phyloP scores from a whole-genome alignment of 306 rosid species.

The Dryas drummondii region DNA sequence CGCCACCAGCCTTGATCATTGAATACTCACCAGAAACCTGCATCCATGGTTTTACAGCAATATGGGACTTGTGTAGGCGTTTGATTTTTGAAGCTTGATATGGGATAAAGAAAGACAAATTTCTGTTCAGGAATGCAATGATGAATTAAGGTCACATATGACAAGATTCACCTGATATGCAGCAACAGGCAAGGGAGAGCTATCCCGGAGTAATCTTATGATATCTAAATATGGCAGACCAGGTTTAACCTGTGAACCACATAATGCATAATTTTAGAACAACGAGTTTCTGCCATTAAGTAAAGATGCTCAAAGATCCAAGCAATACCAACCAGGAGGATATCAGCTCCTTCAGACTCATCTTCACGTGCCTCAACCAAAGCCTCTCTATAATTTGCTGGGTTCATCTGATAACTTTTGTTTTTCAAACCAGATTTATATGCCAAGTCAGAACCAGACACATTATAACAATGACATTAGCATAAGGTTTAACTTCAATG shows the following conservation, averaged over 20 bases:
- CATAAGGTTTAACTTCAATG: constrained; percentile 14
- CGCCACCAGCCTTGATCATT: constrained; percentile 89
- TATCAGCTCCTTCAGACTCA: constrained; percentile 94
- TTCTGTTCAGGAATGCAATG: not conserved
- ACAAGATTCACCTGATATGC: constrained; percentile 78
- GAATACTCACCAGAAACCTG: constrained; percentile 99
- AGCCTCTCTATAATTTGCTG: constrained; percentile 95
- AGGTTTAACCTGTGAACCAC: constrained; percentile 76
- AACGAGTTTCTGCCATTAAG: constrained; percentile 12
- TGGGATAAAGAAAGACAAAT: not conserved
- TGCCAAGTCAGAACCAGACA: constrained; percentile 31
- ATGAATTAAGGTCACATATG: not conserved
- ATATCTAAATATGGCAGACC: constrained; percentile 93
- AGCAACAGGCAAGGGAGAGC: constrained; percentile 83
- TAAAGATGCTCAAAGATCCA: constrained; percentile 1
- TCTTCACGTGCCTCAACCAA: constrained; percentile 78
- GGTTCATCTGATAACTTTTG: constrained; percentile 90
- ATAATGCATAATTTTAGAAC: constrained; percentile 5
- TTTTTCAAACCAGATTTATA: constrained; percentile 35
- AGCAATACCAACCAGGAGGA: constrained; percentile 76
- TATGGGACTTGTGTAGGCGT: not conserved
- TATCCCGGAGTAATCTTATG: constrained; percentile 81
- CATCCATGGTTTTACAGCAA: constrained; percentile 2
- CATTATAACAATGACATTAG: not conserved
- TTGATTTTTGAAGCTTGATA: not conserved